Evolutionary conservation across 768 basidiomycete species (phyloP), one percentile per base, ranked within the genome.

Genomic region (Wakefieldia striispora): DNA sequence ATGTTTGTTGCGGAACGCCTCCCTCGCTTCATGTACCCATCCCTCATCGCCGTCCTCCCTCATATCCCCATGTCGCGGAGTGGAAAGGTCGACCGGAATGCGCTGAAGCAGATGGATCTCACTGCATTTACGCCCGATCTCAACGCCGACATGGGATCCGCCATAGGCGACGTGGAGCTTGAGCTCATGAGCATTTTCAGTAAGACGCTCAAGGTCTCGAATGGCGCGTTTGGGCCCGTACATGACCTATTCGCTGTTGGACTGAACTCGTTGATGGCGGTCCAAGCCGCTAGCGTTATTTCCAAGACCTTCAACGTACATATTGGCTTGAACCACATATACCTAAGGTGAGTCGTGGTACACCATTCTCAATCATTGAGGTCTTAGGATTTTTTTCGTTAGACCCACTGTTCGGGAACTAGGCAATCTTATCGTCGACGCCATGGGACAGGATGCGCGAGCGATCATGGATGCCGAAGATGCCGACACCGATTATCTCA

Each of bases 1-100:
- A 7, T 60, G 31, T 63, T 65, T 17, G 53, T 66, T 42, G 50
- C 65, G 2, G 65, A 67, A 26, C 60, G 64, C 6, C 60, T 66
- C 3, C 64, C 64, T n/a, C 60, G 64, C 8, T 66, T 67, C 51
- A 66, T 66, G 64, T 64, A 65, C 47, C 64, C 64, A 10, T 64
- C 64, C 3, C 58, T 66, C 21, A 53, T 66, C 20, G 60, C 62
- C 12, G 52, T 57, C 20, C 62, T 66, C 17, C 50, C 58, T 40
- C 40, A 55, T 12, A 43, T 66, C 3, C 64, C 64, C 2, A 20
- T 58, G 7, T 66, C 62, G 20, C 57, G 56, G 10, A 64, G 55
- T 13, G 64, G 64, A 17, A 66, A 66, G 58, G 62, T 65, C 19
- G 64, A 66, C 44, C 45, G 64, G 13, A 63, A 59, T 6, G 51